Evolutionary conservation across 2,329 filamentous ascomycete species (phyloP).

Genomic region (Trichocomaceae sp.): DNA sequence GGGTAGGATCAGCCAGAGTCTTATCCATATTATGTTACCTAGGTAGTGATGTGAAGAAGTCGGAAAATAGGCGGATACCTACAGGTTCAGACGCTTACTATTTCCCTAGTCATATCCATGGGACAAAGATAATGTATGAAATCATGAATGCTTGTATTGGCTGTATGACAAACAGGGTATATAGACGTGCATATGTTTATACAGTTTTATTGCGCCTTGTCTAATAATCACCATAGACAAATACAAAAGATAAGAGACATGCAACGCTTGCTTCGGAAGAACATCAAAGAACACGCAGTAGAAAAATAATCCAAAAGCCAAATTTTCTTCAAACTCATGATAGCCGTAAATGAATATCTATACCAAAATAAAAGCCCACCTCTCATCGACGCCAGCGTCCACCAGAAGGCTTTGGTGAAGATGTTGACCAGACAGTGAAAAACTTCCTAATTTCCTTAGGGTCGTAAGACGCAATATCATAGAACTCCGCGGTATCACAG

Average conservation of each 20-base stretch:
- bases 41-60: too few relatives aligned
- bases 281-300: neutral
- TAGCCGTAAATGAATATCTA: neutral
- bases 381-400: constrained; percentile 10
- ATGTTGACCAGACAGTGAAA: constrained; percentile 12
- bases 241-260: neutral
- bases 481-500: constrained; percentile 9
- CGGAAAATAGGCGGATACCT: too few relatives aligned
- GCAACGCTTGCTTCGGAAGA: constrained; percentile 5
- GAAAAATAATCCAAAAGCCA: neutral
- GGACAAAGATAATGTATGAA: neutral
- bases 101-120: too few relatives aligned
- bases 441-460: constrained; percentile 13
- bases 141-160: neutral
- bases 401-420: constrained; percentile 9
- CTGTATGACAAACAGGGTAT: neutral
- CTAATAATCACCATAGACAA: neutral
- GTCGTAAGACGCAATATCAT: constrained; percentile 15
- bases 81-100: too few relatives aligned
- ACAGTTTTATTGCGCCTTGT: neutral
- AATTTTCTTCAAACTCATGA: neutral
- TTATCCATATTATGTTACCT: too few relatives aligned
- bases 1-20: too few relatives aligned
- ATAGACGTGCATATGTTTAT: neutral
- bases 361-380: neutral